These are phyloP conservation scores for Periconia macrospinosa DNA, from an alignment of 2,329 filamentous ascomycete genomes.

Conservation along the genomic window DNA sequence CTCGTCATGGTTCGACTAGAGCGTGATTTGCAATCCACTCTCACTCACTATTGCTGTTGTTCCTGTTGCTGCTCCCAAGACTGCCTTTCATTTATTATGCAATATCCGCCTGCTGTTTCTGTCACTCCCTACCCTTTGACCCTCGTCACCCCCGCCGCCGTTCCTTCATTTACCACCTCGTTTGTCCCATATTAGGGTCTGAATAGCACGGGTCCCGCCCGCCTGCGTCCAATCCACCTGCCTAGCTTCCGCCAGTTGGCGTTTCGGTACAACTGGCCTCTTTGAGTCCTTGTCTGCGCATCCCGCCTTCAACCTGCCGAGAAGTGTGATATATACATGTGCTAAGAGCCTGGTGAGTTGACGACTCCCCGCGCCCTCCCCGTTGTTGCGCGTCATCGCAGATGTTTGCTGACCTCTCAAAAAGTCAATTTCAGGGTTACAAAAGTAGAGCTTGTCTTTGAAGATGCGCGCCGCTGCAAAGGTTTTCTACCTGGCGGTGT, in stretches of 20 bases:
- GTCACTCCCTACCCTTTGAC: slow-evolving; percentile 15
- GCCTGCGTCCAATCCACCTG: slow-evolving; percentile 14
- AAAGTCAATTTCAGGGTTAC: slow-evolving; percentile 16
- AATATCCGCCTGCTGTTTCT: slow-evolving; percentile 16
- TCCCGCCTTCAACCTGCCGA: slow-evolving; percentile 21
- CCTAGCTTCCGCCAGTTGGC: slow-evolving; percentile 19
- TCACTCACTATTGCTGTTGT: neutral
- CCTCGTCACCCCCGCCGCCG: slow-evolving; percentile 12
- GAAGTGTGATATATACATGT: slow-evolving; percentile 21
- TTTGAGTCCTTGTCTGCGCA: slow-evolving; percentile 31
- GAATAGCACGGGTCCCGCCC: slow-evolving; percentile 24
- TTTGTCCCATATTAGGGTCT: slow-evolving; percentile 20
- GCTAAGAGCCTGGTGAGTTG: slow-evolving; percentile 20
- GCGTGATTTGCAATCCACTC: slow-evolving; percentile 33
- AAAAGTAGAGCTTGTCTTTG: slow-evolving; percentile 1
- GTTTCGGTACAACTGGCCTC: slow-evolving; percentile 42
- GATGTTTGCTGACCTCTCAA: slow-evolving; percentile 39
- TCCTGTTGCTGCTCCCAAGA: slow-evolving; percentile 1
- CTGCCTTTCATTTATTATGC: slow-evolving; percentile 18
- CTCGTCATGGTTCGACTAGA: slow-evolving; percentile 30
- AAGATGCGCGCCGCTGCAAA: slow-evolving; percentile 57
- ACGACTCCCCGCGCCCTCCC: slow-evolving; percentile 9
- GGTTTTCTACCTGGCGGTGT: slow-evolving; percentile 64
- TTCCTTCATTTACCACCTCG: slow-evolving; percentile 25
- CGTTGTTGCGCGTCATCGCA: slow-evolving; percentile 20